Percentiles rank a stretch among this genome's conserved stretches.
Evolutionary conservation across 2,329 filamentous ascomycete species (phyloP).

Genomic region (Zelopaecilomyces penicillatus): DNA sequence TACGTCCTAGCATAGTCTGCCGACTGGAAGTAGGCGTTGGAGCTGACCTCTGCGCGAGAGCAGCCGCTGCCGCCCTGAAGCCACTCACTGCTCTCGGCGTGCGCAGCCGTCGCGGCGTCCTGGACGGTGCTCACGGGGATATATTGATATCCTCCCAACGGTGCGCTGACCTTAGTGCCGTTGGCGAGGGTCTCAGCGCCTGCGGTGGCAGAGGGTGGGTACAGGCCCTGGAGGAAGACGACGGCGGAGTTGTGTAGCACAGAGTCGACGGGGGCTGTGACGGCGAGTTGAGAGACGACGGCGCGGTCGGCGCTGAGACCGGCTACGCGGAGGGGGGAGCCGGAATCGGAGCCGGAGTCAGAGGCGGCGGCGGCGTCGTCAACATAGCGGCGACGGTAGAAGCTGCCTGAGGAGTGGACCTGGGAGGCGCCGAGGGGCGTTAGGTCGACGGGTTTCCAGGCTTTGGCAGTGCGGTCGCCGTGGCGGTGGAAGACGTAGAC

Average conservation of each 20-base stretch:
- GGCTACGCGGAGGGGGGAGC: constrained; percentile 42
- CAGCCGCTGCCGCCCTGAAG: constrained; percentile 51
- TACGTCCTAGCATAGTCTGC: constrained; percentile 36
- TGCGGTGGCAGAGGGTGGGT: constrained; percentile 60
- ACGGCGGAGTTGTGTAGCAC: constrained; percentile 75
- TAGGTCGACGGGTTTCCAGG: constrained; percentile 59
- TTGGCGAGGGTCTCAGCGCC: constrained; percentile 58
- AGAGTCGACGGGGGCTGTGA: constrained; percentile 63
- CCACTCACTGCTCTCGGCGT: constrained; percentile 49
- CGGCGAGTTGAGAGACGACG: constrained; percentile 60
- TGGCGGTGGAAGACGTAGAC: constrained; percentile 85
- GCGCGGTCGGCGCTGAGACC: constrained; percentile 60
- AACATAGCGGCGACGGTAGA: constrained; percentile 72
- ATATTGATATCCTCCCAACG: constrained; percentile 75
- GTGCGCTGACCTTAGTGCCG: constrained; percentile 55
- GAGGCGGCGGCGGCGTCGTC: constrained; percentile 40
- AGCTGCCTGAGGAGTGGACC: constrained; percentile 62
- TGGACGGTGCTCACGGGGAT: constrained; percentile 61
- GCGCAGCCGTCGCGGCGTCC: constrained; percentile 43
- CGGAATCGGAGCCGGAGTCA: not conserved
- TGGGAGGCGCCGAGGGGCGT: constrained; percentile 74
- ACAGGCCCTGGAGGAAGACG: constrained; percentile 77
- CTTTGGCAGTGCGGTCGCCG: constrained; percentile 79
- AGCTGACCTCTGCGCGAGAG: constrained; percentile 44
- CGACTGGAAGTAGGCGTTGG: constrained; percentile 45